A percentile compares a stretch with the other conserved stretches of the same genome.
These are phyloP conservation scores for Nitzschia putrida DNA, from an alignment of 108 stramenopile species.

Conservation along the genomic window DNA sequence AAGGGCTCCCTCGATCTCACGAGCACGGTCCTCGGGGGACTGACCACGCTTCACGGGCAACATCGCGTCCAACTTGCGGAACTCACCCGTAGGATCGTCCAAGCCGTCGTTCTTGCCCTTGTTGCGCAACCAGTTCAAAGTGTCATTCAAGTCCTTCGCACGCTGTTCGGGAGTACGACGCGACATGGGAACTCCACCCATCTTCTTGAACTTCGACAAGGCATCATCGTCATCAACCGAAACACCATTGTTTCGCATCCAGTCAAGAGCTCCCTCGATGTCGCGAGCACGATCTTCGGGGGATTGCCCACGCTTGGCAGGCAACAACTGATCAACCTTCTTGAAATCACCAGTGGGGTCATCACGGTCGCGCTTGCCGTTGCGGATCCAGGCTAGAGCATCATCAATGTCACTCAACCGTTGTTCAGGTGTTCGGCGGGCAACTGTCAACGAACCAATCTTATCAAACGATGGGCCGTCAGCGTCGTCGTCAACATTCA, in stretches of 20 bases:
- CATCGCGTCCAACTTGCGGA: conserved; percentile 13
- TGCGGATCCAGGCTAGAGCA: conserved; percentile 23
- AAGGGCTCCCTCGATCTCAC: conserved; percentile 38
- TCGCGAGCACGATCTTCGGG: conserved; percentile 31
- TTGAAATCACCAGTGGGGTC: conserved; percentile 11
- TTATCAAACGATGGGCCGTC: conserved; percentile 10
- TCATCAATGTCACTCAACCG: conserved; percentile 17
- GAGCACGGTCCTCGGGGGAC: conserved; percentile 20
- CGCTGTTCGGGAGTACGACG: conserved; percentile 17
- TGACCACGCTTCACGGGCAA: conserved; percentile 18
- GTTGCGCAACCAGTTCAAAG: conserved; percentile 19
- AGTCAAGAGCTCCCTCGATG: conserved; percentile 35
- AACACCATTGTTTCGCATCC: conserved; percentile 27
- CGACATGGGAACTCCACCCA: conserved; percentile 5
- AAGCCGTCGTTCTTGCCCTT: conserved; percentile 17
- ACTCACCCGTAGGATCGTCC: conserved; percentile 22
- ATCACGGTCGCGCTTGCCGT: neutral
- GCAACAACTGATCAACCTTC: conserved; percentile 27
- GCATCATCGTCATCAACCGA: conserved; percentile 5
- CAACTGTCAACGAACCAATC: conserved; percentile 18
- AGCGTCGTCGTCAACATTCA: conserved; percentile 4
- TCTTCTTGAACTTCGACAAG: conserved; percentile 10
- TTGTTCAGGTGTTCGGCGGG: conserved; percentile 21
- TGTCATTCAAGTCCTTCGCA: conserved; percentile 7
- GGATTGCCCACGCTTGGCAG: conserved; percentile 17